A percentile compares a stretch with the other conserved stretches of the same genome.
Evolutionary conservation across 139 green algal species (phyloP).

Genomic region (Chlorokybus atmophyticus): DNA sequence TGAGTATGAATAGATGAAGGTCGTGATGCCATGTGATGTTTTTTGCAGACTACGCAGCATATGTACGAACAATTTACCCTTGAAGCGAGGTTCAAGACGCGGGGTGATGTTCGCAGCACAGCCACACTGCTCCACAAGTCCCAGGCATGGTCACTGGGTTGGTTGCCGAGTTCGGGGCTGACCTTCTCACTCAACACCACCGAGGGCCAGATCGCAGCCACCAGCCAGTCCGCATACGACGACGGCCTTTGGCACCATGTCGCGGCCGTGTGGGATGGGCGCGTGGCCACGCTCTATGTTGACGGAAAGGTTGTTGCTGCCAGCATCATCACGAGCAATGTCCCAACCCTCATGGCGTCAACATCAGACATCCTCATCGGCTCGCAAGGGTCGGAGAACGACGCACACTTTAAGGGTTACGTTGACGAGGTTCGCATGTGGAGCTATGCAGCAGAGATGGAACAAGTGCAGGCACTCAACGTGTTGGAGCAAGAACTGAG

Average conservation of each 20-base stretch:
- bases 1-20: too few species aligned
- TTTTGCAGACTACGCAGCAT: too few species aligned
- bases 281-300: neutral
- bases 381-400: too few species aligned
- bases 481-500: neutral
- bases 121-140: neutral
- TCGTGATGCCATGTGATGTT: too few species aligned
- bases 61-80: too few species aligned
- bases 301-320: neutral
- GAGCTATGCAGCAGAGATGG: neutral
- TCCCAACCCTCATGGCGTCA: too few species aligned
- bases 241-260: slow-evolving; percentile 16
- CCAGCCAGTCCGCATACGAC: neutral
- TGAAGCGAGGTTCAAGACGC: slow-evolving; percentile 5
- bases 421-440: slow-evolving; percentile 19
- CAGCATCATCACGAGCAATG: neutral
- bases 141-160: neutral
- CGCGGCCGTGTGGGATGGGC: slow-evolving; percentile 1
- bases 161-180: neutral
- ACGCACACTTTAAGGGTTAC: neutral
- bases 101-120: neutral
- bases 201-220: too few species aligned
- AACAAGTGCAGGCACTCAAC: neutral
- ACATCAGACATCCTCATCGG: neutral
- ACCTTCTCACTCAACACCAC: neutral